Percentiles rank a stretch among this genome's conserved stretches.
These are phyloP conservation scores for Saccharomycopsis sp. DNA, from an alignment of 805 yeast genomes.

Conservation along the genomic window DNA sequence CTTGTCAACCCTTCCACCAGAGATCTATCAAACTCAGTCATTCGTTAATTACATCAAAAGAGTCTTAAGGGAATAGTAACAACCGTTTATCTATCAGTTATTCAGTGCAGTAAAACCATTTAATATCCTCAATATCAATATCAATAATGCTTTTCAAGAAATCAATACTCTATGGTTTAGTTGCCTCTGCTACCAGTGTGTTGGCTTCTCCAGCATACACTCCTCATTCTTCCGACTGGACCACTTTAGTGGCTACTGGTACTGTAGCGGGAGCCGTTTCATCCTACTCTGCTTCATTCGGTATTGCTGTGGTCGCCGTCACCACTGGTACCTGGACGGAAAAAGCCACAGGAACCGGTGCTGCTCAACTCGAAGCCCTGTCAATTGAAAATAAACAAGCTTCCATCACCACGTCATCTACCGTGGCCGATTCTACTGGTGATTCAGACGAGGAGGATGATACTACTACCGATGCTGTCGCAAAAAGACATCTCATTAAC, in stretches of 20 bases:
- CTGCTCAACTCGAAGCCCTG: constrained; percentile 18
- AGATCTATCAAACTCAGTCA: background rate
- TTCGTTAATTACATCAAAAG: background rate
- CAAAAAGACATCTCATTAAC: background rate
- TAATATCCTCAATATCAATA: background rate
- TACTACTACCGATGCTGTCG: background rate
- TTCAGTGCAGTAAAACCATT: background rate
- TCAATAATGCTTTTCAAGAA: background rate
- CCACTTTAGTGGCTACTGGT: constrained; percentile 36
- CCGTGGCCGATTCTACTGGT: background rate
- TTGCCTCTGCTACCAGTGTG: background rate
- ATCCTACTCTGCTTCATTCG: constrained; percentile 33
- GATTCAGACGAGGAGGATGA: background rate
- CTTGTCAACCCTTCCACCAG: background rate
- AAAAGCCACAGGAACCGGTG: constrained; percentile 17
- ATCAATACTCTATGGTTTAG: background rate
- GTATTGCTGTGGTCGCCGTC: constrained; percentile 33
- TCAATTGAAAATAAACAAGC: constrained; percentile 8
- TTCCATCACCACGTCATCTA: constrained; percentile 2
- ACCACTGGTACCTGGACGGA: constrained; percentile 31
- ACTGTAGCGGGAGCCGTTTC: constrained; percentile 34
- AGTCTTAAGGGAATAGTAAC: too few relatives aligned
- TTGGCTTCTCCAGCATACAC: constrained; percentile 1
- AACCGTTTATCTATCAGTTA: background rate
- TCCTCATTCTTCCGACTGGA: constrained; percentile 26